phyloP scores from a whole-genome alignment of 2,329 filamentous ascomycete genomes.

The Aspergillus felis region DNA sequence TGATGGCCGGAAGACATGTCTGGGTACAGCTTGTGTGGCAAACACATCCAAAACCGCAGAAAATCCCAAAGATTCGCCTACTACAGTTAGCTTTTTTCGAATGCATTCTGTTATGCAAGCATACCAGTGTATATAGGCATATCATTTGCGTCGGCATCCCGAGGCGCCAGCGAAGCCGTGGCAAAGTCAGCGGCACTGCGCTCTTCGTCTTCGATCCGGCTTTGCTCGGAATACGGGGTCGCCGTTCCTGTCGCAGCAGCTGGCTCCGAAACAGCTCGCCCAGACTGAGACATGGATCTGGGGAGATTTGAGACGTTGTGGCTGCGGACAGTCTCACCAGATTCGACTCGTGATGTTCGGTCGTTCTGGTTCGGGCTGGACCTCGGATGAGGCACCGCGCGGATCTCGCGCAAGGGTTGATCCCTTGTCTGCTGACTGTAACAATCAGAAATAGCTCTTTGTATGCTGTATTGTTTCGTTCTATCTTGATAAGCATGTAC shows the following conservation, averaged over 20 bases:
- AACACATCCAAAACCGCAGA: not conserved
- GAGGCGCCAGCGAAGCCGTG: conserved; percentile 17
- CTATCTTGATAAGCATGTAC: not conserved
- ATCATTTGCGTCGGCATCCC: conserved; percentile 11
- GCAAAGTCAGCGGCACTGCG: conserved; percentile 23
- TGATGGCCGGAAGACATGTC: not conserved
- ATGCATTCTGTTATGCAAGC: not conserved
- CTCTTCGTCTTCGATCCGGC: conserved; percentile 17
- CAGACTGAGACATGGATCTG: not conserved
- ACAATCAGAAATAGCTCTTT: not conserved
- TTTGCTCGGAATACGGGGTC: not conserved
- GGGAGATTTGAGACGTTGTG: not conserved
- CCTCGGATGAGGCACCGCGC: not conserved
- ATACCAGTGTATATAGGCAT: conserved; percentile 25
- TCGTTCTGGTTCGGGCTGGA: not conserved
- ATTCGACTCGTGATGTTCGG: not conserved
- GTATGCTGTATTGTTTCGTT: not conserved
- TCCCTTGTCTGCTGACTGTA: not conserved
- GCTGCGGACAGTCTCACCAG: not conserved
- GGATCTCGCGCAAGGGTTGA: conserved; percentile 11
- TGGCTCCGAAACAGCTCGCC: not conserved
- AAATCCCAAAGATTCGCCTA: not conserved
- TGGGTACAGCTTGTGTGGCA: not conserved
- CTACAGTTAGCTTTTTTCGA: not conserved
- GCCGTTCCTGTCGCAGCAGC: not conserved